Evolutionary conservation across 1,139 yeast genomes (phyloP).

Genomic region (Kluyveromyces sp.): DNA sequence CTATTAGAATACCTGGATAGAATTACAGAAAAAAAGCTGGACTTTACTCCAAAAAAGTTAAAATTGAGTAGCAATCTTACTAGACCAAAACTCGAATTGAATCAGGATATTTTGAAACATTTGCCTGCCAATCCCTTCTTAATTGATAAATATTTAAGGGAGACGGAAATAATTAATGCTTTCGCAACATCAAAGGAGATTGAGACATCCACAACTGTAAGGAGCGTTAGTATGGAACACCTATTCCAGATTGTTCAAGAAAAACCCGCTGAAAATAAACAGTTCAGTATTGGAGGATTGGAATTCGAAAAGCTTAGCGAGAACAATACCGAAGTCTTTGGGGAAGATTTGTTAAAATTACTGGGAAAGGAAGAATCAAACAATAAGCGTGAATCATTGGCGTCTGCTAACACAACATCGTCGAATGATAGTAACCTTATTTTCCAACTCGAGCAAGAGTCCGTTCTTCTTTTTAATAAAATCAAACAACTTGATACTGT

Average conservation of each 20-base stretch:
- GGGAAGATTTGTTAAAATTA: constrained; percentile 22
- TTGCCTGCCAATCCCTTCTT: constrained; percentile 62
- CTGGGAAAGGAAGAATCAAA: constrained; percentile 14
- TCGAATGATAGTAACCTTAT: constrained; percentile 9
- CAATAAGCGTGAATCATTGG: constrained; percentile 2
- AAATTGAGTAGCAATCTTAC: constrained; percentile 37
- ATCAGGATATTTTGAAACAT: constrained; percentile 44
- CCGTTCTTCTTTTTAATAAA: constrained; percentile 18
- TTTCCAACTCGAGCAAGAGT: constrained; percentile 20
- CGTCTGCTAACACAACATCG: neutral
- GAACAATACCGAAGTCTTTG: constrained; percentile 26
- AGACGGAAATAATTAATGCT: constrained; percentile 50
- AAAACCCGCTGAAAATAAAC: constrained; percentile 4
- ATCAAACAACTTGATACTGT: constrained; percentile 18
- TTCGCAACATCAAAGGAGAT: constrained; percentile 23
- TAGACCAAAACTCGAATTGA: constrained; percentile 33
- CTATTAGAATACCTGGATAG: constrained; percentile 61
- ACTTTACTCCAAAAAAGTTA: constrained; percentile 51
- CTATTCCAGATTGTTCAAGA: constrained; percentile 8
- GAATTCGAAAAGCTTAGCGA: constrained; percentile 29
- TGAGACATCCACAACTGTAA: constrained; percentile 3
- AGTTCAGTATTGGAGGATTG: constrained; percentile 22
- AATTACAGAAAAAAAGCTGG: constrained; percentile 63
- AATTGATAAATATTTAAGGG: constrained; percentile 56
- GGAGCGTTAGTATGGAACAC: constrained; percentile 10